Conservation (phyloP, 768 basidiomycete genomes). For the Suillus variegatus region DNA sequence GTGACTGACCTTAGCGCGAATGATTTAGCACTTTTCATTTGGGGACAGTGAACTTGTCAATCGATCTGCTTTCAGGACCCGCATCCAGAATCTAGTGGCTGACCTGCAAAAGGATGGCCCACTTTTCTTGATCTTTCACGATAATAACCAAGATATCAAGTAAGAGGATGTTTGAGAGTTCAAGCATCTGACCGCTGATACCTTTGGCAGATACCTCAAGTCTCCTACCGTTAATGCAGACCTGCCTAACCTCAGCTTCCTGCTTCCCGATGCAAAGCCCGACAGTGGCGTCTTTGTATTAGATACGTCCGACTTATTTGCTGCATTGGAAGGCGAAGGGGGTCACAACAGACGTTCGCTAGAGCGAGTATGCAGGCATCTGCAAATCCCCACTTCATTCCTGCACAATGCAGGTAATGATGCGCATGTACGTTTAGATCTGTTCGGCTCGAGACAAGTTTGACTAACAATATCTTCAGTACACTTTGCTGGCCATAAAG, state of each 20-base stretch:
- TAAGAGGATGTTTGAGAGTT: slow-evolving; percentile 26
- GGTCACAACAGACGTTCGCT: slow-evolving; percentile 54
- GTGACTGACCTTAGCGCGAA: not conserved
- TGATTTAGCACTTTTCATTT: slow-evolving; percentile 60
- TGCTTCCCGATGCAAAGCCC: slow-evolving; percentile 59
- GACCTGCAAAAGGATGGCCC: slow-evolving; percentile 49
- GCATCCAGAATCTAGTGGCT: slow-evolving; percentile 48
- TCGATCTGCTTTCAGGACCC: slow-evolving; percentile 50
- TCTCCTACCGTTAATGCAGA: slow-evolving; percentile 51
- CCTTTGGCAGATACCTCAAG: slow-evolving; percentile 51
- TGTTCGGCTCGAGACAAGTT: not conserved
- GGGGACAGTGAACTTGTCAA: slow-evolving; percentile 60
- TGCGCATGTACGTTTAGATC: slow-evolving; percentile 59
- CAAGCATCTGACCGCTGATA: not conserved
- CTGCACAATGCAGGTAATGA: slow-evolving; percentile 90
- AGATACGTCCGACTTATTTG: slow-evolving; percentile 76
- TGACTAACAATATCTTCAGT: slow-evolving; percentile 45
- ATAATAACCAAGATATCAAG: slow-evolving; percentile 77
- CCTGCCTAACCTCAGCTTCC: slow-evolving; percentile 49
- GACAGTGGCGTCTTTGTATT: slow-evolving; percentile 60
- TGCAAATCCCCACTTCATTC: slow-evolving; percentile 55
- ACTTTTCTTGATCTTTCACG: slow-evolving; percentile 81
- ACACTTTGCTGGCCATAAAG: slow-evolving; percentile 64
- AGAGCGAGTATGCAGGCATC: slow-evolving; percentile 60
- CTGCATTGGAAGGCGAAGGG: slow-evolving; percentile 66